These are phyloP conservation scores for Mycena vulgaris DNA, from an alignment of 768 basidiomycete species.

Conservation along the genomic window DNA sequence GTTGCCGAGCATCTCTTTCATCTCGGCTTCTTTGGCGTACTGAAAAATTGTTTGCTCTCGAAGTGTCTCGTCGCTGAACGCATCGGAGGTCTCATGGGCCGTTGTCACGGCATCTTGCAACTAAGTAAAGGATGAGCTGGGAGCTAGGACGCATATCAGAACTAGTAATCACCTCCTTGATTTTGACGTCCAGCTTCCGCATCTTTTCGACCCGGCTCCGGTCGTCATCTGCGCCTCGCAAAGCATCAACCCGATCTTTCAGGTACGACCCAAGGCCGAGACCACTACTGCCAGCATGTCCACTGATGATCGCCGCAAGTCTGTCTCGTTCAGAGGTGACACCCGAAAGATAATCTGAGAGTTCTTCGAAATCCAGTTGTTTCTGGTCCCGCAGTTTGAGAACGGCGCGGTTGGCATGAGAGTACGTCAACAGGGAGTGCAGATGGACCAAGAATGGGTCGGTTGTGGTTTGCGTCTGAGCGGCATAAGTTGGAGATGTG, in stretches of 20 bases:
- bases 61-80: slow-evolving; percentile 96
- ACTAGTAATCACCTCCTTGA: slow-evolving; percentile 84
- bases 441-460: slow-evolving; percentile 94
- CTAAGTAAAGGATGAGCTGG: slow-evolving; percentile 56
- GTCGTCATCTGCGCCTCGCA: slow-evolving; percentile 95
- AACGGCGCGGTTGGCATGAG: slow-evolving; percentile 93
- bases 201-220: slow-evolving; percentile 94
- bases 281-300: slow-evolving; percentile 89
- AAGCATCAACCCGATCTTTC: slow-evolving; percentile 91
- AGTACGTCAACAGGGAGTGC: slow-evolving; percentile 94
- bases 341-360: slow-evolving; percentile 95
- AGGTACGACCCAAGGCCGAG: slow-evolving; percentile 91
- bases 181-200: slow-evolving; percentile 92
- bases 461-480: slow-evolving; percentile 88
- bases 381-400: slow-evolving; percentile 98
- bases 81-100: slow-evolving; percentile 95
- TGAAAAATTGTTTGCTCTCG: slow-evolving; percentile 94
- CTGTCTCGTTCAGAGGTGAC: slow-evolving; percentile 95
- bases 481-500: slow-evolving; percentile 11
- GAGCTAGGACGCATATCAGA: not conserved
- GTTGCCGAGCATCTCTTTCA: slow-evolving; percentile 94
- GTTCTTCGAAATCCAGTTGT: slow-evolving; percentile 98
- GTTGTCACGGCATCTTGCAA: slow-evolving; percentile 97
- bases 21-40: slow-evolving; percentile 91
- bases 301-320: slow-evolving; percentile 89